Evolutionary conservation across 768 basidiomycete species (phyloP).

Genomic region (Candolleomyces aberdarensis): DNA sequence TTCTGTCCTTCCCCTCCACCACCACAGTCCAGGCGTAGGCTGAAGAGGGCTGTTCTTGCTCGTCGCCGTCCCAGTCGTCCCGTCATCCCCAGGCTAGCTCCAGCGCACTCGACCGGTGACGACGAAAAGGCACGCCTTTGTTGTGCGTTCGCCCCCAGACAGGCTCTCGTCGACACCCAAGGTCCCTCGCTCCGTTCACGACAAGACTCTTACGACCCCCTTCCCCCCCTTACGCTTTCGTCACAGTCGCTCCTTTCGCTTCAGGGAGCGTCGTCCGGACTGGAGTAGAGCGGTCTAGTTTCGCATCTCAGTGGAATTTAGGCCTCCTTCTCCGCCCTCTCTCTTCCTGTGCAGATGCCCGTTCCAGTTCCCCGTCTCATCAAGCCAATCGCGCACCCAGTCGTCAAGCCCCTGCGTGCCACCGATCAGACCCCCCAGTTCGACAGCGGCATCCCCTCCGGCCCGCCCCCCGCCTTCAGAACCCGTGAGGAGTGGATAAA

Average conservation of each 20-base stretch:
- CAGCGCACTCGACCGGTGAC: not conserved
- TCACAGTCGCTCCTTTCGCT: conserved; percentile 33
- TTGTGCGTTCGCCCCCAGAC: conserved; percentile 76
- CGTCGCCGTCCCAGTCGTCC: conserved; percentile 22
- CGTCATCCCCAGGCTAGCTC: conserved; percentile 20
- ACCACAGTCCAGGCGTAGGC: conserved; percentile 35
- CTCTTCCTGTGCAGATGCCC: conserved; percentile 66
- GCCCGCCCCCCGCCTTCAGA: conserved; percentile 61
- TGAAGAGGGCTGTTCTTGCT: conserved; percentile 40
- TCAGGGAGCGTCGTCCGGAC: conserved; percentile 41
- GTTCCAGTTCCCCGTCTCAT: conserved; percentile 71
- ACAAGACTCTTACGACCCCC: conserved; percentile 64
- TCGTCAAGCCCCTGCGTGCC: conserved; percentile 57
- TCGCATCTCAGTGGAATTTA: conserved; percentile 37
- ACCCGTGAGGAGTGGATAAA: conserved; percentile 73
- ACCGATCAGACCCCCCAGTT: conserved; percentile 41
- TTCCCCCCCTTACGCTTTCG: conserved; percentile 31
- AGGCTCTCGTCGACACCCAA: conserved; percentile 23
- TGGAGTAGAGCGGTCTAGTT: conserved; percentile 37
- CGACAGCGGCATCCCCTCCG: conserved; percentile 49
- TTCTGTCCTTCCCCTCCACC: conserved; percentile 32
- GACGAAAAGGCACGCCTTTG: conserved; percentile 88
- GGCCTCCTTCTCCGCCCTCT: conserved; percentile 41
- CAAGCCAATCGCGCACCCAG: conserved; percentile 59
- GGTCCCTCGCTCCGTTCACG: conserved; percentile 54